Conservation (phyloP, 139 green algal genomes). For the Auxenochlorella protothecoides region DNA sequence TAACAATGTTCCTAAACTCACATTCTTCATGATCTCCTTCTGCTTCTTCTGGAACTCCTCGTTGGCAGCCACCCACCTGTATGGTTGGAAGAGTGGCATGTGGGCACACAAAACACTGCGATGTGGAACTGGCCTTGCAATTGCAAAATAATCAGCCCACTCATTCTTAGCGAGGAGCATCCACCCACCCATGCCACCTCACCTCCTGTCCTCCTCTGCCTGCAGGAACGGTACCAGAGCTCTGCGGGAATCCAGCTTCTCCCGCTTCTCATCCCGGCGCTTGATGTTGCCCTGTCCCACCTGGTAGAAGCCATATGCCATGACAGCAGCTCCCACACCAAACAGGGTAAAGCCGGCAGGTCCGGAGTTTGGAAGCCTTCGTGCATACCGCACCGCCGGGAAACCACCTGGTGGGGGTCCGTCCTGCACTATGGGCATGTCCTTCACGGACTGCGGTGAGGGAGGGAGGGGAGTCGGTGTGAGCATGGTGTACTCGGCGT, state of each 20-base stretch:
- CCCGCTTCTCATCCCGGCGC: constrained; percentile 24
- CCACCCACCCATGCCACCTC: neutral
- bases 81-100: neutral
- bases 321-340: constrained; percentile 53
- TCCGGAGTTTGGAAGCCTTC: constrained; percentile 73
- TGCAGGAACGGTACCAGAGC: constrained; percentile 58
- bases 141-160: neutral
- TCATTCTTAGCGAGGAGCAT: neutral
- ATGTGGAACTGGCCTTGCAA: neutral
- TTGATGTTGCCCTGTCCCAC: constrained; percentile 48
- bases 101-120: neutral
- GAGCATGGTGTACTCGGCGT: neutral
- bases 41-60: constrained; percentile 34
- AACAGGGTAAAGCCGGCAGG: constrained; percentile 79
- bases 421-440: constrained; percentile 82
- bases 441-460: constrained; percentile 69
- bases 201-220: constrained; percentile 66
- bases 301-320: constrained; percentile 83
- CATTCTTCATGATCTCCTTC: constrained; percentile 60
- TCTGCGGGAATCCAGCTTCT: constrained; percentile 36
- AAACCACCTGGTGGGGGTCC: constrained; percentile 81
- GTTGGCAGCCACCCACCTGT: constrained; percentile 47
- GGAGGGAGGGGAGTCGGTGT: neutral
- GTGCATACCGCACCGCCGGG: constrained; percentile 73
- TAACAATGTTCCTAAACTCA: constrained; percentile 16